phyloP scores from a whole-genome alignment of 345 rosid species.

The Cardiospermum halicacabum region DNA sequence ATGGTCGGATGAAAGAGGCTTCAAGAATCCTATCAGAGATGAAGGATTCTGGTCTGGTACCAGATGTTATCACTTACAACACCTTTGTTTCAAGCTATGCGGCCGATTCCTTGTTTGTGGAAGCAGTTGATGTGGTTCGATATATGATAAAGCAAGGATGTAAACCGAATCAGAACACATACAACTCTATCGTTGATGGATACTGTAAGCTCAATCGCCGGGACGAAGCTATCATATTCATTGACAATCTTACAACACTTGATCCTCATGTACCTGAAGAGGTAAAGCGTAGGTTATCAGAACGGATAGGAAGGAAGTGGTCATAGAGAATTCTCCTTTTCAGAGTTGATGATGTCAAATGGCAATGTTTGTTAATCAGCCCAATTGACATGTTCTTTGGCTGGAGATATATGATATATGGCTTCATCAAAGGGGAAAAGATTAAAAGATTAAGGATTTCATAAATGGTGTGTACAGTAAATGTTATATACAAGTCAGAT shows the following conservation, averaged over 20 bases:
- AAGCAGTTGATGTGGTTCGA: conserved; percentile 63
- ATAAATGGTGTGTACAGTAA: conserved; percentile 5
- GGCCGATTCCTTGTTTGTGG: conserved; percentile 82
- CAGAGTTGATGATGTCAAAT: not conserved
- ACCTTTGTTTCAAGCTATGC: conserved; percentile 83
- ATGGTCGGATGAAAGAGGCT: conserved; percentile 87
- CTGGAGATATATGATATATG: not conserved
- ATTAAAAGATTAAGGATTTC: not conserved
- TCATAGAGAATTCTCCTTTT: conserved; percentile 23
- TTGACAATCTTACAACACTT: conserved; percentile 51
- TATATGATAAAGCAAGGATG: conserved; percentile 77
- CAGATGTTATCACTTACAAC: conserved; percentile 82
- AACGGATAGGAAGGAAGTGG: conserved; percentile 61
- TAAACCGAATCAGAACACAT: conserved; percentile 72
- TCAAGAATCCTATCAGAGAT: conserved; percentile 70
- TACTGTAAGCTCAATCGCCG: conserved; percentile 62
- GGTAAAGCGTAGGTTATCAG: conserved; percentile 49
- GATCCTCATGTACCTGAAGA: conserved; percentile 57
- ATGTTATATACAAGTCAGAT: not conserved
- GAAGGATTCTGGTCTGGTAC: conserved; percentile 58
- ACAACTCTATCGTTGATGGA: conserved; percentile 80
- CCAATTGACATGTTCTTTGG: not conserved
- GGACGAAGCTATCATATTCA: conserved; percentile 62
- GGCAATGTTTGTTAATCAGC: not conserved
- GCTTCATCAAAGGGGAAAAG: not conserved